A percentile compares a stretch with the other conserved stretches of the same genome.
Conservation (phyloP, 768 basidiomycete genomes). For the Coprinopsis cinerea region DNA sequence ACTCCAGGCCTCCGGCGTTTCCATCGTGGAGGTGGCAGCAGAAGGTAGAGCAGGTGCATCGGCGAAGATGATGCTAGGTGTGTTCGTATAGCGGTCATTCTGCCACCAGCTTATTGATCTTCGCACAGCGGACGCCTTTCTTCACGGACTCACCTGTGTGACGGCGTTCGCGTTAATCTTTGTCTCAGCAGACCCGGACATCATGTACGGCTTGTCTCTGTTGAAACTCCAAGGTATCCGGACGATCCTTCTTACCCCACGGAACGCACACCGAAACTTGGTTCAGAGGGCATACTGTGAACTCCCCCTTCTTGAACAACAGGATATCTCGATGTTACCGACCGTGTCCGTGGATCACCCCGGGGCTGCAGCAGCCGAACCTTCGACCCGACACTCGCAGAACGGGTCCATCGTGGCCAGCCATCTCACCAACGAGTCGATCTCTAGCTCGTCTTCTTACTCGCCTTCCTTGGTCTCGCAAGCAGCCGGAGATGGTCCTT, state of each 20-base stretch:
- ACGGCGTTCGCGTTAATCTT: not conserved
- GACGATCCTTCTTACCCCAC: not conserved
- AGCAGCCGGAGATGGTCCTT: too few species aligned
- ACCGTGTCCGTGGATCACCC: too few species aligned
- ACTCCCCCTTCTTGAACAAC: not conserved
- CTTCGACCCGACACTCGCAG: too few species aligned
- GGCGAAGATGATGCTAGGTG: conserved; percentile 6
- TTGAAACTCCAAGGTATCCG: not conserved
- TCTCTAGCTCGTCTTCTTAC: too few species aligned
- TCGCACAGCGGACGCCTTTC: conserved; percentile 4
- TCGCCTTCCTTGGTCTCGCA: too few species aligned
- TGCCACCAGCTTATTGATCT: not conserved
- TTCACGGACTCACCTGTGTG: not conserved
- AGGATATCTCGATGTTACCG: too few species aligned
- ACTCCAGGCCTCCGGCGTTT: conserved; percentile 1
- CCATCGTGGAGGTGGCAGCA: not conserved
- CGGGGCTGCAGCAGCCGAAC: too few species aligned
- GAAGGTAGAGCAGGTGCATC: not conserved
- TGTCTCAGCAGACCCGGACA: conserved; percentile 7
- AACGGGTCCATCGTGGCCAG: too few species aligned
- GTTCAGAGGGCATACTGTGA: not conserved
- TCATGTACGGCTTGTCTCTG: conserved; percentile 3
- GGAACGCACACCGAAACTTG: not conserved
- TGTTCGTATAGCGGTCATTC: too few species aligned
- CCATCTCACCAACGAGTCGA: too few species aligned